These are phyloP conservation scores for Gaertneriomyces sp. DNA, from an alignment of 192 early-diverging fungal species.

Conservation along the genomic window DNA sequence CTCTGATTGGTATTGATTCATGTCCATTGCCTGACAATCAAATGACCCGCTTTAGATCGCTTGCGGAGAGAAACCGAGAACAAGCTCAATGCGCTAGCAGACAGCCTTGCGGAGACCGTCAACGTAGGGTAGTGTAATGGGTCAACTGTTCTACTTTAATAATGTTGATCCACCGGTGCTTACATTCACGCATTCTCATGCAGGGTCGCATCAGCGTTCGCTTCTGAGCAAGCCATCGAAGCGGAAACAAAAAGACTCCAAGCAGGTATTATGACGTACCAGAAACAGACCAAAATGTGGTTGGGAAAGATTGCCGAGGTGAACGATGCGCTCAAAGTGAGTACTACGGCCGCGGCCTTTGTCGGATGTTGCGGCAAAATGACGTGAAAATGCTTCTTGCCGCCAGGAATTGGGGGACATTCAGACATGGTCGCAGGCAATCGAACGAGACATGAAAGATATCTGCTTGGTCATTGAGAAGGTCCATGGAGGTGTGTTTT, in stretches of 20 bases:
- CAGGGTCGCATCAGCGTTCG: constrained; percentile 56
- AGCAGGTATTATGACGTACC: constrained; percentile 45
- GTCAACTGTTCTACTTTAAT: no score
- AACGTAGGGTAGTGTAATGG: constrained; percentile 34
- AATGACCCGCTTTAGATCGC: constrained; percentile 44
- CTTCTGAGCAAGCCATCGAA: constrained; percentile 65
- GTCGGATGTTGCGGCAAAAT: not conserved
- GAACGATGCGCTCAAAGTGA: constrained; percentile 75
- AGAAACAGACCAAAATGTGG: constrained; percentile 76
- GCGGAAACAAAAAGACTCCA: constrained; percentile 52
- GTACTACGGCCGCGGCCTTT: not conserved
- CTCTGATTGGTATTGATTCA: not conserved
- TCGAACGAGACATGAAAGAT: constrained; percentile 78
- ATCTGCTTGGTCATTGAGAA: constrained; percentile 31
- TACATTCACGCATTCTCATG: not conserved
- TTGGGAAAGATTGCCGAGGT: constrained; percentile 69
- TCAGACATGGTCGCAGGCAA: constrained; percentile 78
- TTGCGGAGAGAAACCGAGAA: constrained; percentile 52
- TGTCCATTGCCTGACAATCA: not conserved
- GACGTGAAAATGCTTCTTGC: not conserved
- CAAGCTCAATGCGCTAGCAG: constrained; percentile 50
- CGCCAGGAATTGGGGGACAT: constrained; percentile 80
- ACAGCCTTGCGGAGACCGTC: constrained; percentile 54
- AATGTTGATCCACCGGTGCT: not conserved
- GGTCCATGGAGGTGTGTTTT: not conserved